Evolutionary conservation across 1,284 basidiomycete genomes (phyloP).

Genomic region (Cryptococcus sp.): DNA sequence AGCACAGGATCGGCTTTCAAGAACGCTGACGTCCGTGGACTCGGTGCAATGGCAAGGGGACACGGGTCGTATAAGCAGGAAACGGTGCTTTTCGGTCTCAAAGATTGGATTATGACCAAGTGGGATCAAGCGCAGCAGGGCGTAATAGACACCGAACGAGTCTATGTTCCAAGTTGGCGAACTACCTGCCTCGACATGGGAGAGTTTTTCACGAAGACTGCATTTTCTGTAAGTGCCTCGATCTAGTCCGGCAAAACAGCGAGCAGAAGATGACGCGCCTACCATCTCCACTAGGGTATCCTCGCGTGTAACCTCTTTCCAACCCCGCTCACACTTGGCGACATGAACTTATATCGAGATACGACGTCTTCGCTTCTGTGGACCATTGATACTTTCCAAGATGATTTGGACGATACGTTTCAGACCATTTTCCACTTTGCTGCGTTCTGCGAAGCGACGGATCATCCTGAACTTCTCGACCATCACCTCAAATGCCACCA

Average conservation of each 20-base stretch:
- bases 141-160: not conserved
- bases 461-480: slow-evolving; percentile 58
- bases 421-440: slow-evolving; percentile 79
- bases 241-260: no score
- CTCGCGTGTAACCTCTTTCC: slow-evolving; percentile 45
- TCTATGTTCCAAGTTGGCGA: slow-evolving; percentile 9
- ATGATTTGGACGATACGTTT: slow-evolving; percentile 67
- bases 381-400: slow-evolving; percentile 63
- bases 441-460: slow-evolving; percentile 72
- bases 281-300: not conserved
- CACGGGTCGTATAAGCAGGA: slow-evolving; percentile 71
- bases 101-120: slow-evolving; percentile 72
- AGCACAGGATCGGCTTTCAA: no score
- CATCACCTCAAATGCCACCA: slow-evolving; percentile 31
- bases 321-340: slow-evolving; percentile 67
- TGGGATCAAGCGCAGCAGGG: slow-evolving; percentile 58
- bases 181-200: slow-evolving; percentile 11
- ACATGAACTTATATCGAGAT: slow-evolving; percentile 70
- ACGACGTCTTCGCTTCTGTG: slow-evolving; percentile 70
- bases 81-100: slow-evolving; percentile 73
- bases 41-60: slow-evolving; percentile 53
- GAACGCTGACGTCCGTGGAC: no score
- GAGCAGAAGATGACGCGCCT: no score
- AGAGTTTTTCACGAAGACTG: slow-evolving; percentile 18
- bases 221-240: slow-evolving; percentile 21